Evolutionary conservation across 2,329 filamentous ascomycete genomes (phyloP).

Genomic region (Capronia coronata): DNA sequence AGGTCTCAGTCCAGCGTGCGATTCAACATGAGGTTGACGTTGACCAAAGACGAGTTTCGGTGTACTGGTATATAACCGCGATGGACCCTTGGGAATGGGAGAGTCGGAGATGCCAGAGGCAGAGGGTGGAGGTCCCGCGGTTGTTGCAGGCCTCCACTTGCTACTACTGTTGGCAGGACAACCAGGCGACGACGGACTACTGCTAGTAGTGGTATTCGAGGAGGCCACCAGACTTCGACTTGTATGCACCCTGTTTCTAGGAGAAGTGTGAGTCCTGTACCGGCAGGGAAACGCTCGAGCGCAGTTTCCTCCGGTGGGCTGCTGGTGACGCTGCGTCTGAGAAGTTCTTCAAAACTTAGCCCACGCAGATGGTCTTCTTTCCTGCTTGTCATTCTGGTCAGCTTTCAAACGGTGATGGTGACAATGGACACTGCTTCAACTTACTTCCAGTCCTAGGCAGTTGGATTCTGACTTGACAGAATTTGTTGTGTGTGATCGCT

Average conservation of each 20-base stretch:
- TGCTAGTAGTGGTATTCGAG: too few relatives aligned
- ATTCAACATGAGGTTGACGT: constrained; percentile 3
- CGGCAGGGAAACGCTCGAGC: too few relatives aligned
- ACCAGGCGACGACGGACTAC: constrained; percentile 1
- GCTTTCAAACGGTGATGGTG: neutral
- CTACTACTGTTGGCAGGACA: constrained; percentile 10
- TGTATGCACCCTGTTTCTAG: neutral
- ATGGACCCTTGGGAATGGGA: constrained; percentile 5
- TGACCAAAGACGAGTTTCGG: constrained; percentile 3
- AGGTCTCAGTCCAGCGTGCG: neutral
- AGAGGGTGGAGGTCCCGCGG: neutral
- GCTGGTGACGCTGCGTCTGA: neutral
- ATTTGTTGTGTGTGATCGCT: neutral
- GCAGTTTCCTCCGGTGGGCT: neutral
- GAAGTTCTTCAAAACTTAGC: constrained; percentile 7
- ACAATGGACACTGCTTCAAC: neutral
- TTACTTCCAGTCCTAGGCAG: neutral
- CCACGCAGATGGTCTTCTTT: neutral
- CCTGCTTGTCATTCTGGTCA: constrained; percentile 5
- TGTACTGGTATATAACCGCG: constrained; percentile 1
- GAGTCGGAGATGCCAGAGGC: neutral
- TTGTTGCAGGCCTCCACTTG: constrained; percentile 2
- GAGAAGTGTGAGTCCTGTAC: neutral
- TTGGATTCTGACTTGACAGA: neutral
- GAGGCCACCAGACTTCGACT: neutral